A percentile compares a stretch with the other conserved stretches of the same genome.
Conservation (phyloP, 257 asterid genomes). For the Solanum bukasovii region DNA sequence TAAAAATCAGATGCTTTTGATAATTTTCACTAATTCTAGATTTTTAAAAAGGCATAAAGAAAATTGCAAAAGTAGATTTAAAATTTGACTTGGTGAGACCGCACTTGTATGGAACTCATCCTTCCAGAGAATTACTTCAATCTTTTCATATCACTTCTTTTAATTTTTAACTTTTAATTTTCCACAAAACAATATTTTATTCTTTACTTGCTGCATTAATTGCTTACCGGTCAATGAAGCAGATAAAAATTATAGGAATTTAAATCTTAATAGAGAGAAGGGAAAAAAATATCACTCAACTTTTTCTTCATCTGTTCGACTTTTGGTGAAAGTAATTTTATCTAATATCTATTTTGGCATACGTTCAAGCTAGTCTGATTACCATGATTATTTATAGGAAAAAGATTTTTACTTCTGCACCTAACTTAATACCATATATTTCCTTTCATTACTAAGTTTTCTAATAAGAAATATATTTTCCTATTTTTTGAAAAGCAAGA, state of each 20-base stretch:
- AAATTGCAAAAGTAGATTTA: not conserved
- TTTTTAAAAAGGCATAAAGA: not conserved
- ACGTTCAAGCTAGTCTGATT: not conserved
- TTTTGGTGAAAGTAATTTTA: not conserved
- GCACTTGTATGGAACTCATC: not conserved
- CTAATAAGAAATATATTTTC: not conserved
- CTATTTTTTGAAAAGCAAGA: not conserved
- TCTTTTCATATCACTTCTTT: not conserved
- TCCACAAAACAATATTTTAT: not conserved
- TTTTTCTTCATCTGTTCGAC: not conserved
- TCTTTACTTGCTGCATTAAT: not conserved
- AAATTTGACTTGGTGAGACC: not conserved
- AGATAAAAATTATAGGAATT: not conserved
- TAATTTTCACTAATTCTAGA: too few species aligned
- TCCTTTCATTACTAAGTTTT: not conserved
- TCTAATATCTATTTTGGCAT: not conserved
- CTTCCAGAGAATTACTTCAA: not conserved
- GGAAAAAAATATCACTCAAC: not conserved
- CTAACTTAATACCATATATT: not conserved
- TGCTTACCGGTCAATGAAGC: too few species aligned
- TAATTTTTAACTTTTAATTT: not conserved
- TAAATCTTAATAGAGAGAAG: not conserved
- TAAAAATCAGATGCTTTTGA: not conserved
- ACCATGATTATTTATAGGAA: fast-evolving
- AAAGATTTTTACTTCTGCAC: not conserved